Conservation (phyloP, 2,329 filamentous ascomycete species). For the Fusarium verrucosum region DNA sequence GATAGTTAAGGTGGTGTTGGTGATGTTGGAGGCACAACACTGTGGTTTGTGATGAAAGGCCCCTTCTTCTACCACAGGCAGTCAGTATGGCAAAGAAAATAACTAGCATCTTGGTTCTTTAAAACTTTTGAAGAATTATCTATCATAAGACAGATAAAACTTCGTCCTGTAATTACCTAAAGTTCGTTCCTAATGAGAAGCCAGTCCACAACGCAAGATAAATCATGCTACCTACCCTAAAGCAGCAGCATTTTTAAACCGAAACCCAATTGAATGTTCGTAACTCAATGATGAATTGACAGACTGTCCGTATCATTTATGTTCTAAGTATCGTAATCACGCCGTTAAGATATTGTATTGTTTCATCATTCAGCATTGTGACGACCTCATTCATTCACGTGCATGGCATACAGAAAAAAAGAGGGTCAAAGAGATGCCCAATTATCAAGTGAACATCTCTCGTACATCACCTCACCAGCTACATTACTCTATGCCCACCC, state of each 20-base stretch:
- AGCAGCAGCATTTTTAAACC: neutral
- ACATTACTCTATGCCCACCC: neutral
- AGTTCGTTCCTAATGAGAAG: neutral
- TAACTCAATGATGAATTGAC: neutral
- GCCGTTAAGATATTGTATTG: neutral
- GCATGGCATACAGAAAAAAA: constrained; percentile 23
- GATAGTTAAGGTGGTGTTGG: neutral
- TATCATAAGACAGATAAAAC: no score
- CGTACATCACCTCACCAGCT: neutral
- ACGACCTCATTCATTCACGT: constrained; percentile 16
- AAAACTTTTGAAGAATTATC: no score
- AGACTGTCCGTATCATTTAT: neutral
- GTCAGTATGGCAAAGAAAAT: no score
- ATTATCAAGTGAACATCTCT: neutral
- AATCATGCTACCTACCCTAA: neutral
- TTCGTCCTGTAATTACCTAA: neutral
- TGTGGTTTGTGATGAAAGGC: neutral
- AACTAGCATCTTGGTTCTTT: no score
- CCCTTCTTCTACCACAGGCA: neutral
- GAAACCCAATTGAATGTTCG: neutral
- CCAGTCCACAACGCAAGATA: no score
- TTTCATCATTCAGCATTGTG: neutral
- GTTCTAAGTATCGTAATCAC: neutral
- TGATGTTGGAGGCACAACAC: neutral
- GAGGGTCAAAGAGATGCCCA: constrained; percentile 11